These are phyloP conservation scores for Coniella lustricola DNA, from an alignment of 2,329 filamentous ascomycete genomes.

Conservation along the genomic window DNA sequence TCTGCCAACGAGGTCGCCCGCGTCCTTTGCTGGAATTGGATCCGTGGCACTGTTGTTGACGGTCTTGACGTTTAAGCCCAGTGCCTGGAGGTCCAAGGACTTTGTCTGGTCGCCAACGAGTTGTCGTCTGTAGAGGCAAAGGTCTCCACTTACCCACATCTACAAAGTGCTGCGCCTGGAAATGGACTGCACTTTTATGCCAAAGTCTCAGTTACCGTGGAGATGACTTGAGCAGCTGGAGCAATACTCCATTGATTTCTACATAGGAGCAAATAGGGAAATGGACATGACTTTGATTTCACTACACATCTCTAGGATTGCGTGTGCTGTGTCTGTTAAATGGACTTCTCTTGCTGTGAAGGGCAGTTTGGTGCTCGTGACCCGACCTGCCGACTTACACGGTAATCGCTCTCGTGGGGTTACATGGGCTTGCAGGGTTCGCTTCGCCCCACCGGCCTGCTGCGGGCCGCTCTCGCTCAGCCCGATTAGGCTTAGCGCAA, in stretches of 20 bases:
- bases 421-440: neutral
- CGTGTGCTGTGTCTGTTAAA: neutral
- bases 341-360: neutral
- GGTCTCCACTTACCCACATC: neutral
- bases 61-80: slow-evolving; percentile 68
- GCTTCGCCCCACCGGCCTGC: neutral
- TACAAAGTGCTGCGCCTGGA: slow-evolving; percentile 1
- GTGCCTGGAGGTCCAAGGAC: neutral
- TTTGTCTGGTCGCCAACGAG: neutral
- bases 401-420: slow-evolving; percentile 3
- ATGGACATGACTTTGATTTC: slow-evolving; percentile 4
- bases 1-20: slow-evolving; percentile 69
- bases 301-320: neutral
- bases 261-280: slow-evolving; percentile 5
- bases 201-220: neutral
- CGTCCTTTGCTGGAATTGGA: slow-evolving; percentile 75
- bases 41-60: slow-evolving; percentile 77
- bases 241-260: slow-evolving; percentile 5
- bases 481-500: slow-evolving; percentile 2
- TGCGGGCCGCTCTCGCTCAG: slow-evolving; percentile 3
- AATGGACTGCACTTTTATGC: slow-evolving; percentile 1
- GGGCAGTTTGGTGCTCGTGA: neutral
- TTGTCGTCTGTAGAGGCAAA: neutral
- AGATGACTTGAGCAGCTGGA: slow-evolving; percentile 5
- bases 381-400: neutral